Evolutionary conservation across 1,284 basidiomycete species (phyloP).

Genomic region (Sanghuangporus sanghuang): DNA sequence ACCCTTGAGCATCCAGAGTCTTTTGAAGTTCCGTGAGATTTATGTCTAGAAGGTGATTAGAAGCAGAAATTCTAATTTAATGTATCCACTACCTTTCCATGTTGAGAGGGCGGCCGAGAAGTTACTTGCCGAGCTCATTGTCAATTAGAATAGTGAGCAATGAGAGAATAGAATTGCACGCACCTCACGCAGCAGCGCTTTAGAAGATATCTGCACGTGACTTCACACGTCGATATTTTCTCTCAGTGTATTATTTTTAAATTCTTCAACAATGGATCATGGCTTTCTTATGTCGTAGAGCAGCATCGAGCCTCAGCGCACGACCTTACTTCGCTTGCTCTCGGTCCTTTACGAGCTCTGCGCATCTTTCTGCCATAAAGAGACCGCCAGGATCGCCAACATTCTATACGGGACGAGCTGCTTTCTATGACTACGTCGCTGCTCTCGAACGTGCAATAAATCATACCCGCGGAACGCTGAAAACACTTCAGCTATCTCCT

Average conservation of each 20-base stretch:
- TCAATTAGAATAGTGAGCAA: neutral
- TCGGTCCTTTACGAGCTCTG: neutral
- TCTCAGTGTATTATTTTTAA: neutral
- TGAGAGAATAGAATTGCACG: neutral
- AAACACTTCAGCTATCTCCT: constrained; percentile 67
- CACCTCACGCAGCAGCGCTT: neutral
- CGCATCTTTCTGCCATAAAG: constrained; percentile 17
- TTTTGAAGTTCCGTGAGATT: constrained; percentile 89
- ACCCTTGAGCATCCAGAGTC: constrained; percentile 82
- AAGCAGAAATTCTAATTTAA: too few relatives aligned
- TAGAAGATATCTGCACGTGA: neutral
- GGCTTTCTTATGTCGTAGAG: constrained; percentile 11
- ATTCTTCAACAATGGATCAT: neutral
- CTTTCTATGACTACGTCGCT: constrained; percentile 71
- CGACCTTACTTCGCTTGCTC: neutral
- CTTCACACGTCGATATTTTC: neutral
- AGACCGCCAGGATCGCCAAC: constrained; percentile 52
- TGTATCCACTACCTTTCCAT: constrained; percentile 69
- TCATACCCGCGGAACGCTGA: constrained; percentile 55
- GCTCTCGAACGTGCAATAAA: constrained; percentile 64
- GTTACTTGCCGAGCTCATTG: constrained; percentile 56
- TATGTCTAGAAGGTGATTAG: constrained; percentile 51
- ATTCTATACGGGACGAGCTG: constrained; percentile 85
- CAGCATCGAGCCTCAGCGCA: neutral
- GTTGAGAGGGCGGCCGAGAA: constrained; percentile 83